Evolutionary conservation across 768 basidiomycete genomes (phyloP).

Genomic region (Suillus discolor): DNA sequence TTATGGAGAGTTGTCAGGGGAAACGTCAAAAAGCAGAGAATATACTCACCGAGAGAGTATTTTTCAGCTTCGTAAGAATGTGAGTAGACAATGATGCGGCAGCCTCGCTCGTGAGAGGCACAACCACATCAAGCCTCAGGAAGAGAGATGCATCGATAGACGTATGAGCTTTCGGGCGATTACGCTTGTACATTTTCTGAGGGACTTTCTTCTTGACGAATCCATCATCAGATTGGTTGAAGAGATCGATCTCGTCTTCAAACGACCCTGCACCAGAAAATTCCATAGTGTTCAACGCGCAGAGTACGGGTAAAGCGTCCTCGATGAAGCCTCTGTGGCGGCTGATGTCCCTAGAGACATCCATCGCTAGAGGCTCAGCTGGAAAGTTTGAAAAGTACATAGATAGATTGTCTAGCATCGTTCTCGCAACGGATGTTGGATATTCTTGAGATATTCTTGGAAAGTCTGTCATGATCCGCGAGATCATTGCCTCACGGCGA

Average conservation of each 20-base stretch:
- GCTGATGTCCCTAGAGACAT: slow-evolving; percentile 17
- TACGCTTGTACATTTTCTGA: slow-evolving; percentile 32
- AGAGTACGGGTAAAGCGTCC: slow-evolving; percentile 26
- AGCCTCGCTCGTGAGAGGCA: slow-evolving; percentile 29
- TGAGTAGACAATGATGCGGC: slow-evolving; percentile 14
- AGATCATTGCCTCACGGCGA: slow-evolving; percentile 16
- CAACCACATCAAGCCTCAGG: slow-evolving; percentile 24
- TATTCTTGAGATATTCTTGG: slow-evolving; percentile 29
- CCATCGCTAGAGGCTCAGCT: slow-evolving; percentile 16
- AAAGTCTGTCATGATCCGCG: slow-evolving; percentile 37
- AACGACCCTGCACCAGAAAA: not conserved
- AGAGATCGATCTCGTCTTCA: slow-evolving; percentile 7
- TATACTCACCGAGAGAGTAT: slow-evolving; percentile 31
- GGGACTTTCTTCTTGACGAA: slow-evolving; percentile 20
- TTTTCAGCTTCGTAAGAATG: slow-evolving; percentile 29
- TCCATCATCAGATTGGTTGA: slow-evolving; percentile 10
- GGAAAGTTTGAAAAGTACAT: slow-evolving; percentile 26
- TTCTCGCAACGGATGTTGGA: slow-evolving; percentile 20
- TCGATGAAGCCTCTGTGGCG: slow-evolving; percentile 25
- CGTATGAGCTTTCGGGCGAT: slow-evolving; percentile 12
- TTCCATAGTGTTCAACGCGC: slow-evolving; percentile 14
- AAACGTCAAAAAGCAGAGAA: not conserved
- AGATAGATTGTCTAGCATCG: slow-evolving; percentile 30
- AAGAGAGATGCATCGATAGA: slow-evolving; percentile 33
- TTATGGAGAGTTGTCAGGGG: slow-evolving; percentile 9